Percentiles rank a stretch among this genome's conserved stretches.
Evolutionary conservation across 2,329 filamentous ascomycete species (phyloP).

Genomic region (Achaetomium macrosporum): DNA sequence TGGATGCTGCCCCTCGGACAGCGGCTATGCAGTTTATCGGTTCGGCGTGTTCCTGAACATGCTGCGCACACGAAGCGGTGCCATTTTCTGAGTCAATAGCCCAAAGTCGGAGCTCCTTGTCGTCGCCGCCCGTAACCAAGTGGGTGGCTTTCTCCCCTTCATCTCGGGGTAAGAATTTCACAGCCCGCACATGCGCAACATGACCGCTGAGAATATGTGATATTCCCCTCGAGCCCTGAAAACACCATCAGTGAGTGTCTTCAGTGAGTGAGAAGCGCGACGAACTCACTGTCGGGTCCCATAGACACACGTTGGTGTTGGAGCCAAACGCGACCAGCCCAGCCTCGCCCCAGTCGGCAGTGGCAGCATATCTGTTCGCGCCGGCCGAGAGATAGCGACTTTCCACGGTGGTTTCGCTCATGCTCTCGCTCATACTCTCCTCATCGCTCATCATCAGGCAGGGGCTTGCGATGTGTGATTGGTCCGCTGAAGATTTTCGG

Average conservation of each 20-base stretch:
- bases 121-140: conserved; percentile 75
- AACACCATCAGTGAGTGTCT: not conserved
- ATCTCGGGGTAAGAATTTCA: conserved; percentile 63
- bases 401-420: conserved; percentile 28
- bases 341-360: conserved; percentile 77
- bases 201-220: conserved; percentile 67
- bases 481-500: conserved; percentile 7
- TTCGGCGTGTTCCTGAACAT: conserved; percentile 60
- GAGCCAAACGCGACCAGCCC: conserved; percentile 82
- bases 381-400: conserved; percentile 64
- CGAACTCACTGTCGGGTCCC: conserved; percentile 66
- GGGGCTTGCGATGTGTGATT: not conserved
- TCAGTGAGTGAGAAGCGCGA: not conserved
- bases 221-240: conserved; percentile 49
- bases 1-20: conserved; percentile 24
- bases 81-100: conserved; percentile 29
- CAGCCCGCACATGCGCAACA: conserved; percentile 70
- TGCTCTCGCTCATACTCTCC: conserved; percentile 11
- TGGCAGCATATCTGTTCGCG: conserved; percentile 82
- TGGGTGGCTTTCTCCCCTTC: conserved; percentile 44
- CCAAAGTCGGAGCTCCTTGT: conserved; percentile 75
- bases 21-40: conserved; percentile 66
- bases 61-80: conserved; percentile 43
- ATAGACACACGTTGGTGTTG: conserved; percentile 82
- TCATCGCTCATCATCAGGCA: not conserved